Conservation (phyloP, 176 grass and related monocot species). For the Musa itinerans region DNA sequence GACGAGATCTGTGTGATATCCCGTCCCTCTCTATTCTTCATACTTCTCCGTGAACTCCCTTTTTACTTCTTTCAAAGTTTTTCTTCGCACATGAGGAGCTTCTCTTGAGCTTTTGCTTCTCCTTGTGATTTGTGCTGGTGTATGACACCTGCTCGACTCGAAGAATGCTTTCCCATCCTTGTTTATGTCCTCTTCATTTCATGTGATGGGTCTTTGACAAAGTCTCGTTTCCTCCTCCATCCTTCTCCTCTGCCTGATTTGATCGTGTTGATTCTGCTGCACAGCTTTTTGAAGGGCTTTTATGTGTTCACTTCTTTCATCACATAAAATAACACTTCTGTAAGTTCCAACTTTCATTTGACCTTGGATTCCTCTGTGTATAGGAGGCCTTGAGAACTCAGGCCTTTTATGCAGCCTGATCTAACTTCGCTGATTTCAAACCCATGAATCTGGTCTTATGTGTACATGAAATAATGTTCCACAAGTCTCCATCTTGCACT, state of each 20-base stretch:
- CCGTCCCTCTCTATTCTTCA: not conserved
- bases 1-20: not conserved
- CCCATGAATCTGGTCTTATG: slow-evolving; percentile 3
- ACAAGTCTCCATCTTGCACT: not conserved
- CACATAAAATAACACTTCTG: slow-evolving; percentile 76
- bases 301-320: slow-evolving; percentile 11
- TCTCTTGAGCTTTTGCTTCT: not conserved
- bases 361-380: slow-evolving; percentile 17
- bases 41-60: not conserved
- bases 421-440: not conserved
- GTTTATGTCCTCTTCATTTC: slow-evolving; percentile 3
- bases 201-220: not conserved
- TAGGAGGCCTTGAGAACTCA: not conserved
- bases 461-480: slow-evolving; percentile 71
- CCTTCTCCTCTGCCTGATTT: not conserved
- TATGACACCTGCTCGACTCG: not conserved
- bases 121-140: not conserved
- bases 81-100: not conserved
- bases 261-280: not conserved
- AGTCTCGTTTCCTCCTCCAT: not conserved
- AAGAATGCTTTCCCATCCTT: not conserved
- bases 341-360: slow-evolving; percentile 19
- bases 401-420: not conserved
- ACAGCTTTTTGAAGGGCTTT: not conserved
- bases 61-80: not conserved